phyloP scores from a whole-genome alignment of 2,329 filamentous ascomycete species.

The Clonostachys byssicola region DNA sequence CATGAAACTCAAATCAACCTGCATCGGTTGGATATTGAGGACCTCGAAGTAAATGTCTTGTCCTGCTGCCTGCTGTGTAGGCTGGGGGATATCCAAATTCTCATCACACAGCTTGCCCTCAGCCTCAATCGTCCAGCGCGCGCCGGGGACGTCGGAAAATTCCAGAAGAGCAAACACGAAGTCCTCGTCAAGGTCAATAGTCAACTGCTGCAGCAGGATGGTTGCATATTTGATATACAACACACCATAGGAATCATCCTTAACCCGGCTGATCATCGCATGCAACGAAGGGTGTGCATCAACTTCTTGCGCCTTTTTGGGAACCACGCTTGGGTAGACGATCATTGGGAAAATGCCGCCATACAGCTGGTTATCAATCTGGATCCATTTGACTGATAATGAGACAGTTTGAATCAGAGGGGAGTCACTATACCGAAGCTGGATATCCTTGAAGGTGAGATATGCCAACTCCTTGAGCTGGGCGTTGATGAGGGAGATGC shows the following conservation, averaged over 20 bases:
- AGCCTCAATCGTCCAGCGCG: constrained; percentile 65
- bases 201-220: constrained; percentile 93
- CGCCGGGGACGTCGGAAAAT: constrained; percentile 88
- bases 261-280: constrained; percentile 86
- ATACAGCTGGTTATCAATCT: constrained; percentile 97
- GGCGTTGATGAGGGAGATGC: constrained; percentile 88
- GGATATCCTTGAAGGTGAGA: constrained; percentile 85
- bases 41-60: constrained; percentile 98
- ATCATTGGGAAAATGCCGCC: constrained; percentile 98
- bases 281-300: constrained; percentile 95
- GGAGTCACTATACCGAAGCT: constrained; percentile 91
- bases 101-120: constrained; percentile 88
- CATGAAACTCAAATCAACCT: constrained; percentile 94
- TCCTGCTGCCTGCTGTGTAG: constrained; percentile 74
- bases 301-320: constrained; percentile 94
- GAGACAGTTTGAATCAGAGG: constrained; percentile 87
- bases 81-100: constrained; percentile 85
- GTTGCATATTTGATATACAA: constrained; percentile 98
- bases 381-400: constrained; percentile 94
- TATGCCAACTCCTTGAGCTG: constrained; percentile 92
- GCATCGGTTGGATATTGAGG: constrained; percentile 96
- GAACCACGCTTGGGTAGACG: constrained; percentile 94
- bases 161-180: constrained; percentile 96
- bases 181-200: constrained; percentile 93
- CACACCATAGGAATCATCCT: constrained; percentile 97